Conservation (phyloP, 345 rosid species). For the Orychophragmus violaceus region DNA sequence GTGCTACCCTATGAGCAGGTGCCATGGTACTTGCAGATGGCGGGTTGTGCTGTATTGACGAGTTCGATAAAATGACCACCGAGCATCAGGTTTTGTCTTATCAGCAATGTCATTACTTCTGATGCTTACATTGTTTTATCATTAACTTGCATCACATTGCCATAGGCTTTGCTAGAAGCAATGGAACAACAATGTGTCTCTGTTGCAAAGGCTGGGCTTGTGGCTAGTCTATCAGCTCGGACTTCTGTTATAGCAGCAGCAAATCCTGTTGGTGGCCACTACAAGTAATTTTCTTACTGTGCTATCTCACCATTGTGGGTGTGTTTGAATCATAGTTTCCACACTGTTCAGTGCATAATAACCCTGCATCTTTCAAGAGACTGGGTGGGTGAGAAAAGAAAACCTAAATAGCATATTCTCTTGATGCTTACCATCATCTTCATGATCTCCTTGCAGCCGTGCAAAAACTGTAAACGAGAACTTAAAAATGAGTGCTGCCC, state of each 20-base stretch:
- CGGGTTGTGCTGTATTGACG: constrained; percentile 95
- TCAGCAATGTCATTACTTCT: constrained; percentile 12
- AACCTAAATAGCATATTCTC: not conserved
- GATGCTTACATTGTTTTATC: constrained; percentile 10
- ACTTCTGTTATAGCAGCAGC: constrained; percentile 97
- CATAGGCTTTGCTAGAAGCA: constrained; percentile 94
- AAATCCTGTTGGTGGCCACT: constrained; percentile 98
- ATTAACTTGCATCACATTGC: constrained; percentile 24
- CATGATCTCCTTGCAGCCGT: constrained; percentile 70
- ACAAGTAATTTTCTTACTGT: constrained; percentile 53
- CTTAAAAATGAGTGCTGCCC: constrained; percentile 93
- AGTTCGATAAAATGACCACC: constrained; percentile 95
- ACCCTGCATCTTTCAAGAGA: constrained; percentile 6
- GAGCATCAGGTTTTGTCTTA: constrained; percentile 78
- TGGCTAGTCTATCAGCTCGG: constrained; percentile 93
- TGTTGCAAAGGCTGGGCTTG: constrained; percentile 97
- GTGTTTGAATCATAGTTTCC: not conserved
- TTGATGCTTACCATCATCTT: not conserved
- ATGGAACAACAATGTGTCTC: constrained; percentile 99
- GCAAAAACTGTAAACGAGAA: constrained; percentile 98
- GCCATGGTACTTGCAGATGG: constrained; percentile 99
- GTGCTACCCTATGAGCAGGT: constrained; percentile 43
- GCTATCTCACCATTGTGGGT: constrained; percentile 1
- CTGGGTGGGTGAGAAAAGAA: not conserved
- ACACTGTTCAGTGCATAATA: not conserved